Conservation (phyloP, 768 basidiomycete genomes). For the Calocera cornea region DNA sequence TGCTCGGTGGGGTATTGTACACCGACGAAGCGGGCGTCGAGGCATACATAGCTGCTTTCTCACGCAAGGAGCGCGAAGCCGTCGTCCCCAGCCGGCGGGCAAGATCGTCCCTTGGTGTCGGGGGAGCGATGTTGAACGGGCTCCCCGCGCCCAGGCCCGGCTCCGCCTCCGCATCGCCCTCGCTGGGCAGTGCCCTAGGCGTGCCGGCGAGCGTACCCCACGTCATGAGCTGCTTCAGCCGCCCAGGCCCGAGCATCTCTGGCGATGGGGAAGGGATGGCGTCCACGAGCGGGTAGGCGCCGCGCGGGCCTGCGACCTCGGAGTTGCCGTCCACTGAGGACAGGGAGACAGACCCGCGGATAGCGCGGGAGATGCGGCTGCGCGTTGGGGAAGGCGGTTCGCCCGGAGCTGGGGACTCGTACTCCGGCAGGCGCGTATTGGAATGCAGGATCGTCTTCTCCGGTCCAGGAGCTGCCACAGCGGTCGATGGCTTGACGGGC, state of each 20-base stretch:
- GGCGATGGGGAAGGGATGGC: slow-evolving; percentile 80
- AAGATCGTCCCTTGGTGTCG: slow-evolving; percentile 65
- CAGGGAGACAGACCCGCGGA: slow-evolving; percentile 39
- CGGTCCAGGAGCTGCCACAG: slow-evolving; percentile 23
- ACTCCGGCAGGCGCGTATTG: slow-evolving; percentile 69
- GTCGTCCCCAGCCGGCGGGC: slow-evolving; percentile 69
- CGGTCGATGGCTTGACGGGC: slow-evolving; percentile 17
- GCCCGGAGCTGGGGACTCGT: slow-evolving; percentile 40
- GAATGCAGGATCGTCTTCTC: slow-evolving; percentile 58
- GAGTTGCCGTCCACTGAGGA: background rate
- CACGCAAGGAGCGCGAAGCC: slow-evolving; percentile 67
- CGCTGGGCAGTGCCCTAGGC: slow-evolving; percentile 66
- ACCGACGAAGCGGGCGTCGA: slow-evolving; percentile 14
- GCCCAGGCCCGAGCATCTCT: slow-evolving; percentile 60
- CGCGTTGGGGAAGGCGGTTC: slow-evolving; percentile 79
- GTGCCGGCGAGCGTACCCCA: slow-evolving; percentile 91
- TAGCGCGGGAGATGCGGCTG: slow-evolving; percentile 83
- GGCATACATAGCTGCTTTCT: slow-evolving; percentile 53
- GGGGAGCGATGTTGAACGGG: slow-evolving; percentile 67
- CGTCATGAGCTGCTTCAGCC: slow-evolving; percentile 89
- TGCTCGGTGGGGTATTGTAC: slow-evolving; percentile 23
- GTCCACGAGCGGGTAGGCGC: slow-evolving; percentile 59
- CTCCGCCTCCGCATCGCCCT: slow-evolving; percentile 35
- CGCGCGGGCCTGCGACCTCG: background rate
- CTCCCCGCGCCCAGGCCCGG: slow-evolving; percentile 28